These are phyloP conservation scores for Xylogone sp. DNA, from an alignment of 2,329 filamentous ascomycete genomes.

Conservation along the genomic window DNA sequence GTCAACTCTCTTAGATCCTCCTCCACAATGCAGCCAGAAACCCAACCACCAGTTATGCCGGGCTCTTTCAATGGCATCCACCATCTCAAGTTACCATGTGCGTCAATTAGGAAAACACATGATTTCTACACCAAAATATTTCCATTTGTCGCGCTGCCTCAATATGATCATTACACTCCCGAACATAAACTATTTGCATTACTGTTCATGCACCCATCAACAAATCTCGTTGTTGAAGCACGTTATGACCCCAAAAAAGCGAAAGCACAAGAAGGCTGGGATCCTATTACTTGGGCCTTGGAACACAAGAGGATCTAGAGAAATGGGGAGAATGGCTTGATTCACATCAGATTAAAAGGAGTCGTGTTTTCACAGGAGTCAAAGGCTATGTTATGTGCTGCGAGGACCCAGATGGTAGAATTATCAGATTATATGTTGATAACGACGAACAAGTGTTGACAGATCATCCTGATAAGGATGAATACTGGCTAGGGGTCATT, in stretches of 20 bases:
- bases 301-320: not conserved
- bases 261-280: not conserved
- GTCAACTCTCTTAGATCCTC: not conserved
- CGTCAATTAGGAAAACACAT: not conserved
- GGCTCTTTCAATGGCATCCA: not conserved
- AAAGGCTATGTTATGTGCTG: not conserved
- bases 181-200: not conserved
- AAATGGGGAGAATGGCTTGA: not conserved
- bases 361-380: not conserved
- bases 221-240: not conserved
- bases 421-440: not conserved
- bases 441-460: not conserved
- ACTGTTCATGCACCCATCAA: not conserved
- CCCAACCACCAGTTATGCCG: not conserved
- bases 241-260: not conserved
- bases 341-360: not conserved
- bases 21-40: not conserved
- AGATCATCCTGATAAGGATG: not conserved
- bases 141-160: not conserved
- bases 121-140: not conserved
- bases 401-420: not conserved
- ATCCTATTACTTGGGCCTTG: not conserved
- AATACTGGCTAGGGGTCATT: slow-evolving; percentile 24
- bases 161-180: not conserved
- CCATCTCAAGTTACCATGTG: not conserved